phyloP scores from a whole-genome alignment of 139 green algal genomes.

The Coelastrella sp. region DNA sequence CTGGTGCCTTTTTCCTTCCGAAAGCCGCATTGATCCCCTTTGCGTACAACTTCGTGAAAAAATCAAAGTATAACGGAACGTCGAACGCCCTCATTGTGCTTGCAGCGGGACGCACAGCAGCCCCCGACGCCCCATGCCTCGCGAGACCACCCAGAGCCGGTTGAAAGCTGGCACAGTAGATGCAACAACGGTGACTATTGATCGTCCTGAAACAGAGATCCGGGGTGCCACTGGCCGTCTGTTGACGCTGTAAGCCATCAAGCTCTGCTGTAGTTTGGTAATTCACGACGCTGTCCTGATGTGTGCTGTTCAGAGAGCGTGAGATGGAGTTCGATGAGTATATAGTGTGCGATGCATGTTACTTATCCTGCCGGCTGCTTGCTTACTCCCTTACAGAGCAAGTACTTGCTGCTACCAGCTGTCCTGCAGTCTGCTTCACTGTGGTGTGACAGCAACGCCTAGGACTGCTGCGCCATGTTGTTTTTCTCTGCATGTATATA shows the following conservation, averaged over 20 bases:
- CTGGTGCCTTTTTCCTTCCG: too few relatives aligned
- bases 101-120: not conserved
- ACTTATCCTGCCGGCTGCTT: too few relatives aligned
- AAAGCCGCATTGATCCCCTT: too few relatives aligned
- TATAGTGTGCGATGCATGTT: too few relatives aligned
- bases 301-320: too few relatives aligned
- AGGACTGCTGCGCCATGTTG: not conserved
- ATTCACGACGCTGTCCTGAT: not conserved
- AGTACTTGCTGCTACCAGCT: not conserved
- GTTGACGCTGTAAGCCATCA: slow-evolving; percentile 39
- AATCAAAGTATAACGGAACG: too few relatives aligned
- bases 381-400: not conserved
- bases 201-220: slow-evolving; percentile 33
- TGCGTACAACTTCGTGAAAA: too few relatives aligned
- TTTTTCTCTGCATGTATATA: not conserved
- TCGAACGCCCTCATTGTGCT: too few relatives aligned
- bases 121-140: not conserved
- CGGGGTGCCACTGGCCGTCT: slow-evolving; percentile 17
- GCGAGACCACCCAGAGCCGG: not conserved
- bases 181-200: slow-evolving; percentile 33
- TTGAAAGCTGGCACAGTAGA: not conserved
- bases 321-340: too few relatives aligned
- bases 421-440: not conserved
- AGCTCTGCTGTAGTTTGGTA: not conserved
- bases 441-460: not conserved